These are phyloP conservation scores for Chrysochromulina parva DNA, from an alignment of 78 protist genomes.

Conservation along the genomic window DNA sequence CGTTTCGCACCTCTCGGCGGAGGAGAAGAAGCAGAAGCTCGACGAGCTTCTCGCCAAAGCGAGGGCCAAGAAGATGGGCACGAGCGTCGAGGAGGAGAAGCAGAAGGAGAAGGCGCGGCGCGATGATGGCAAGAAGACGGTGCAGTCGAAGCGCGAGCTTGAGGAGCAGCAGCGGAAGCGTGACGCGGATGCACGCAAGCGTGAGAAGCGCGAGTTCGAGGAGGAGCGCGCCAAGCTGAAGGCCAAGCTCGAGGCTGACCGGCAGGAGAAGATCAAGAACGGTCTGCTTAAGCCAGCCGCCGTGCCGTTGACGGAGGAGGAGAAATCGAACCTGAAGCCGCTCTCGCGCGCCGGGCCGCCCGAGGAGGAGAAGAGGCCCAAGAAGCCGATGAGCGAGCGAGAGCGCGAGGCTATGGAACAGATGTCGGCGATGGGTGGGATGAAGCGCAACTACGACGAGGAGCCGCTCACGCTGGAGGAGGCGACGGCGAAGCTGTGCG, in stretches of 20 bases:
- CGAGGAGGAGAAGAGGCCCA: not conserved
- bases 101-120: not conserved
- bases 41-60: not conserved
- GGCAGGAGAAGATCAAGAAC: not conserved
- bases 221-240: not conserved
- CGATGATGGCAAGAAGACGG: not conserved
- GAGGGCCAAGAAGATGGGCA: not conserved
- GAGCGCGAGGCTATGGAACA: not conserved
- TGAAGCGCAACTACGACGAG: not conserved
- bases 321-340: too few relatives aligned
- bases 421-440: not conserved
- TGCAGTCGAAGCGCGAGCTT: not conserved
- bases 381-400: not conserved
- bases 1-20: not conserved
- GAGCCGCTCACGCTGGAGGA: not conserved
- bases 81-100: not conserved
- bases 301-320: too few relatives aligned
- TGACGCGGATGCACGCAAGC: not conserved
- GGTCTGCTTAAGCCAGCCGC: not conserved
- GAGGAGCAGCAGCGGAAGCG: constrained; percentile 25
- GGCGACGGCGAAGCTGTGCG: not conserved
- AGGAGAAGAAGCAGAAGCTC: not conserved
- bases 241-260: not conserved
- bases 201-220: not conserved
- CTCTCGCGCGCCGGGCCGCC: not conserved